A percentile compares a stretch with the other conserved stretches of the same genome.
Evolutionary conservation across 2,329 filamentous ascomycete genomes (phyloP).

Genomic region (Sclerotinia spermophila): DNA sequence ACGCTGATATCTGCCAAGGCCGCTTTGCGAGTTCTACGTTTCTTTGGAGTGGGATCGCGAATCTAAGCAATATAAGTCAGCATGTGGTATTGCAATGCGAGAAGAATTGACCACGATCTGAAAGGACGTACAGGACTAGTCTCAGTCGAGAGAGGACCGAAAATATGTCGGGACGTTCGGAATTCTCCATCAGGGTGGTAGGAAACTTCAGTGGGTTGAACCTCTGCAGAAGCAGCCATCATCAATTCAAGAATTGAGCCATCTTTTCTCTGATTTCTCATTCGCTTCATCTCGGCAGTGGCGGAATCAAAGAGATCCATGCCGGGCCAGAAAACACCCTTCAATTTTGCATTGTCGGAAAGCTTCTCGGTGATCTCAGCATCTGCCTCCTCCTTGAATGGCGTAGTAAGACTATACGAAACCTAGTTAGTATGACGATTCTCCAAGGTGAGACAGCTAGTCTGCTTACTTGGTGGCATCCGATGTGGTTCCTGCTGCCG

Average conservation of each 20-base stretch:
- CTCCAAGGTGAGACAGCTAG: neutral
- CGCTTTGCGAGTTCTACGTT: slow-evolving; percentile 31
- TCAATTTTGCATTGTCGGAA: slow-evolving; percentile 46
- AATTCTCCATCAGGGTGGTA: slow-evolving; percentile 53
- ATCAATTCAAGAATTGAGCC: slow-evolving; percentile 66
- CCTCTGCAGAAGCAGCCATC: slow-evolving; percentile 58
- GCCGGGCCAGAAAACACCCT: slow-evolving; percentile 71
- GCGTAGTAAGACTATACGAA: slow-evolving; percentile 28
- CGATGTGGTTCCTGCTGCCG: slow-evolving; percentile 5
- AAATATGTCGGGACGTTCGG: slow-evolving; percentile 54
- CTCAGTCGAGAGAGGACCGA: slow-evolving; percentile 54
- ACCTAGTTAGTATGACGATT: neutral
- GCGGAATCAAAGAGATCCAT: slow-evolving; percentile 82
- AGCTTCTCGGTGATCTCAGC: slow-evolving; percentile 26
- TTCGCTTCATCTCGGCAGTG: slow-evolving; percentile 67
- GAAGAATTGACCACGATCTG: too few relatives aligned
- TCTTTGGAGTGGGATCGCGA: slow-evolving; percentile 31
- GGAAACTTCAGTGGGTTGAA: slow-evolving; percentile 63
- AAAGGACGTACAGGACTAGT: slow-evolving; percentile 46
- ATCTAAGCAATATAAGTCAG: slow-evolving; percentile 22
- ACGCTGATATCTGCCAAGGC: slow-evolving; percentile 26
- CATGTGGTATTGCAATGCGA: neutral
- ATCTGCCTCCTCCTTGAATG: slow-evolving; percentile 25
- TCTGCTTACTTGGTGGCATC: slow-evolving; percentile 28
- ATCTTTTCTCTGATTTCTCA: slow-evolving; percentile 75